Conservation (phyloP, 768 basidiomycete genomes). For the Hypholoma sublateritium region DNA sequence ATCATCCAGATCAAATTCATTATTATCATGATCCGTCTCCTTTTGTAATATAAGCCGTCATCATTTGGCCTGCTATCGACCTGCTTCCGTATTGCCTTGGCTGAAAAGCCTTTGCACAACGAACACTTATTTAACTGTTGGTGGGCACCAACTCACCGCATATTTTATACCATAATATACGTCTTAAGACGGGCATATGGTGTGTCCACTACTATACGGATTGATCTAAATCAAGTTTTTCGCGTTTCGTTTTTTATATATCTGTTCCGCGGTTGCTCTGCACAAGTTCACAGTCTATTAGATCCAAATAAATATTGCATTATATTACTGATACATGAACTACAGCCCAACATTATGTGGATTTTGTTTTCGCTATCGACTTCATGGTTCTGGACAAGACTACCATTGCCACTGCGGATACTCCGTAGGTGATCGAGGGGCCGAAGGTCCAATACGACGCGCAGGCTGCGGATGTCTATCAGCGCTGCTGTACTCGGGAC, state of each 20-base stretch:
- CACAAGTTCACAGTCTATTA: not conserved
- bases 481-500: not conserved
- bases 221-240: too few relatives aligned
- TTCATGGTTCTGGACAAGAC: slow-evolving; percentile 59
- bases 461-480: slow-evolving; percentile 53
- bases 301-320: slow-evolving; percentile 14
- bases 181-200: not conserved
- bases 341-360: slow-evolving; percentile 20
- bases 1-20: slow-evolving; percentile 10
- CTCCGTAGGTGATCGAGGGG: slow-evolving; percentile 71
- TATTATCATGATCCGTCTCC: not conserved
- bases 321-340: slow-evolving; percentile 1
- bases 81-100: not conserved
- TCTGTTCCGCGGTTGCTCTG: not conserved
- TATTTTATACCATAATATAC: slow-evolving; percentile 3
- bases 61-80: not conserved
- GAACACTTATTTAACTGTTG: slow-evolving; percentile 1
- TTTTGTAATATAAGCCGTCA: not conserved
- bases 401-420: slow-evolving; percentile 66
- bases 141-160: too few relatives aligned
- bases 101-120: not conserved
- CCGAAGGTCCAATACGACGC: slow-evolving; percentile 89
- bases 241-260: not conserved
- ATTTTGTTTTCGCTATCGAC: slow-evolving; percentile 39
- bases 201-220: too few relatives aligned